Conservation (phyloP, 495 filamentous ascomycete species). For the Neurospora sp. region DNA sequence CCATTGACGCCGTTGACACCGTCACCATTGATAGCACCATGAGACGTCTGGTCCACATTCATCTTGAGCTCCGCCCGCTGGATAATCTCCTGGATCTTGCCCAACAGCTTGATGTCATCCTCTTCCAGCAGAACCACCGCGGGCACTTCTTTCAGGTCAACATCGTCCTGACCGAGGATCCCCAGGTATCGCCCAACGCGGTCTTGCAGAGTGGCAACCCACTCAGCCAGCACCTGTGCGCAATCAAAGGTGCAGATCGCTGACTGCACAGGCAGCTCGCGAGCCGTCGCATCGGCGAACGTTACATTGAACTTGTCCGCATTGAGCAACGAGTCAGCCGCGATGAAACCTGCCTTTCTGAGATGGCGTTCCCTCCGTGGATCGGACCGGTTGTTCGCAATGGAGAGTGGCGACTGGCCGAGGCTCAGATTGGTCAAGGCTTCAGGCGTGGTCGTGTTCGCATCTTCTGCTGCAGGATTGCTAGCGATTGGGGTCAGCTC, state of each 20-base stretch:
- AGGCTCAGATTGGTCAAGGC: constrained; percentile 5
- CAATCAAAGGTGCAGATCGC: constrained; percentile 94
- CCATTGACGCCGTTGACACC: constrained; percentile 26
- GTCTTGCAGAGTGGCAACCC: constrained; percentile 91
- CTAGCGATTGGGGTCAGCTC: constrained; percentile 49
- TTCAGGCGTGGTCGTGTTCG: constrained; percentile 30
- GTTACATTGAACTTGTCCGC: constrained; percentile 80
- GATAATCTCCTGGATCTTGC: constrained; percentile 76
- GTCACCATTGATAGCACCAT: background rate
- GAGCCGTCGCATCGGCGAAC: constrained; percentile 73
- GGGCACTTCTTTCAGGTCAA: constrained; percentile 66
- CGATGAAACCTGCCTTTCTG: constrained; percentile 88
- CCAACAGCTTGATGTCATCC: constrained; percentile 79
- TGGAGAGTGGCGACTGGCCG: constrained; percentile 9
- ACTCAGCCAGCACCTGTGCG: constrained; percentile 93
- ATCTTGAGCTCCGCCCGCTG: constrained; percentile 73
- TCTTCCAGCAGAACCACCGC: constrained; percentile 85
- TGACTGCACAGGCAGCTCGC: constrained; percentile 87
- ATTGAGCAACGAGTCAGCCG: constrained; percentile 85
- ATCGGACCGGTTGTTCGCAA: constrained; percentile 21
- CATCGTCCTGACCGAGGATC: constrained; percentile 70
- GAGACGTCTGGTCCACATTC: constrained; percentile 37
- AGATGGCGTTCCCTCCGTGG: constrained; percentile 70
- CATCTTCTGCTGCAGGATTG: constrained; percentile 38
- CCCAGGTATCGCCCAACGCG: constrained; percentile 83